Percentiles rank a stretch among this genome's conserved stretches.
These are phyloP conservation scores for Vitis rupestris DNA, from an alignment of 164 flowering plant species.

Conservation along the genomic window DNA sequence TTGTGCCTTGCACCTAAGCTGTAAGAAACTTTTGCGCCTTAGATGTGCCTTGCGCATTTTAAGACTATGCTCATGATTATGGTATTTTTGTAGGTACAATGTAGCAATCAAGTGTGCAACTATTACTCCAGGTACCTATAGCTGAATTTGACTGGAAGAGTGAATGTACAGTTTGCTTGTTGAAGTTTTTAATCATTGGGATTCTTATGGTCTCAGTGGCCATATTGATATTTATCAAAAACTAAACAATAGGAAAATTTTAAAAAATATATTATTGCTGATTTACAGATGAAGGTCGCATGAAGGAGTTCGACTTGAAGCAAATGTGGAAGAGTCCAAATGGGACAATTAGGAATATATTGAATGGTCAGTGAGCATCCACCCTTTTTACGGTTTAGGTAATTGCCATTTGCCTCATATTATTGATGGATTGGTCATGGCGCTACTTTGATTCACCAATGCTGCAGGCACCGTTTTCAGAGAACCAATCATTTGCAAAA, in stretches of 20 bases:
- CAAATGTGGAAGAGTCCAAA: constrained; percentile 98
- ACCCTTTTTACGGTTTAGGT: background rate
- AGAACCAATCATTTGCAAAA: constrained; percentile 96
- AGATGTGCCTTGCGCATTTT: too few species aligned
- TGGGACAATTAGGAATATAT: constrained; percentile 94
- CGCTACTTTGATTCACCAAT: constrained; percentile 3
- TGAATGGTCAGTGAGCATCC: constrained; percentile 61
- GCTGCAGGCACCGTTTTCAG: constrained; percentile 91
- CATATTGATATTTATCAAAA: background rate
- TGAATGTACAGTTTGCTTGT: background rate
- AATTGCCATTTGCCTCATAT: background rate
- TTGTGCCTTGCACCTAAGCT: too few species aligned
- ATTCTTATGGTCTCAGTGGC: background rate
- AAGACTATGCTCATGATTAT: too few species aligned
- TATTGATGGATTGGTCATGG: background rate
- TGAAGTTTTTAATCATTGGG: too few species aligned
- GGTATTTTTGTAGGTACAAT: constrained; percentile 60
- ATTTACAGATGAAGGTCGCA: constrained; percentile 82
- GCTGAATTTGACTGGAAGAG: background rate
- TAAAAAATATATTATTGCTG: background rate
- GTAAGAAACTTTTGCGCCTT: too few species aligned
- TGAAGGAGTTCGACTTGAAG: constrained; percentile 80
- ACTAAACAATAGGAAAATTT: background rate
- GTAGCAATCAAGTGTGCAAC: constrained; percentile 99
- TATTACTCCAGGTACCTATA: constrained; percentile 80